These are phyloP conservation scores for Lentinula boryana DNA, from an alignment of 768 basidiomycete genomes.

Conservation along the genomic window DNA sequence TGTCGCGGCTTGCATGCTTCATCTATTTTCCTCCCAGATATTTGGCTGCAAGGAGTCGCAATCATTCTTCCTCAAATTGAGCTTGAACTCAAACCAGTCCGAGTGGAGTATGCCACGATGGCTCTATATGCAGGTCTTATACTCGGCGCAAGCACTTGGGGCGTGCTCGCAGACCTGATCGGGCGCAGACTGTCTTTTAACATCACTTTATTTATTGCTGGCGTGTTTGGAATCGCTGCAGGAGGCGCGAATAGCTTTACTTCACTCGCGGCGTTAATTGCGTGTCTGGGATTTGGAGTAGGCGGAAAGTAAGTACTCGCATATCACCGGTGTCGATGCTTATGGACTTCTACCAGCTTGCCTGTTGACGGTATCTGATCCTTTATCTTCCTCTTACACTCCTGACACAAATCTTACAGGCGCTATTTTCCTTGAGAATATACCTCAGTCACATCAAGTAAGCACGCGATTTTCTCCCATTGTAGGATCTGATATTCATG, in stretches of 20 bases:
- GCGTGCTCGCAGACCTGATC: slow-evolving; percentile 41
- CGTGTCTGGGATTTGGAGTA: slow-evolving; percentile 43
- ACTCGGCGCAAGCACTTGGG: slow-evolving; percentile 44
- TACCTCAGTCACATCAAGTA: slow-evolving; percentile 38
- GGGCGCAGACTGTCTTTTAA: slow-evolving; percentile 43
- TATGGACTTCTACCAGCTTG: slow-evolving; percentile 19
- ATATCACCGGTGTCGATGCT: slow-evolving; percentile 13
- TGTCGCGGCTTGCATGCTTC: not conserved
- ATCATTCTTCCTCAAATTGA: slow-evolving; percentile 38
- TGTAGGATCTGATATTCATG: not conserved
- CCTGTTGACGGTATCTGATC: slow-evolving; percentile 36
- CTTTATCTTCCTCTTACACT: not conserved
- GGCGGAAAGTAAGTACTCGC: slow-evolving; percentile 43
- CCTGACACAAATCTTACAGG: slow-evolving; percentile 16
- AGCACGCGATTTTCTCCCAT: slow-evolving; percentile 11
- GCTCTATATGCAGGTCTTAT: slow-evolving; percentile 43
- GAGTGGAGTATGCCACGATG: slow-evolving; percentile 39
- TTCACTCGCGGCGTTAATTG: slow-evolving; percentile 22
- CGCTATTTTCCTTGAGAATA: slow-evolving; percentile 38
- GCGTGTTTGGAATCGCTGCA: slow-evolving; percentile 44
- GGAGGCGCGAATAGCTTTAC: slow-evolving; percentile 41
- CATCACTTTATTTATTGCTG: slow-evolving; percentile 23
- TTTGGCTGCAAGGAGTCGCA: slow-evolving; percentile 44
- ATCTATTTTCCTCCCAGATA: slow-evolving; percentile 16
- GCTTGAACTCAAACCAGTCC: slow-evolving; percentile 34